Percentiles rank a stretch among this genome's conserved stretches.
phyloP scores from a whole-genome alignment of 23 red algal species.

The Gracilaria vermiculophylla region DNA sequence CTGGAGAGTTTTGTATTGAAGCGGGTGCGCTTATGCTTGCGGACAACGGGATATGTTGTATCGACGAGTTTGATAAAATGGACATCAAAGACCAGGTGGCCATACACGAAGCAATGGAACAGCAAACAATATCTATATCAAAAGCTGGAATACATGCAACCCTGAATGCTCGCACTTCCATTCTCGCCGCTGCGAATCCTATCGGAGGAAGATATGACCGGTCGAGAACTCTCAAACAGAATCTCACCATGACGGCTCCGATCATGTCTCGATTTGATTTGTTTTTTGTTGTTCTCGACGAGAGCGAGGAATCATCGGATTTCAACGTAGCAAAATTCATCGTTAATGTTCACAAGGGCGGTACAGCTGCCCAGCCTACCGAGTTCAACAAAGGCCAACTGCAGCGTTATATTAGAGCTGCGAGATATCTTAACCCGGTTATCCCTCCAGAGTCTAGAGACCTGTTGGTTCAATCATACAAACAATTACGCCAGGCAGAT shows the following conservation, averaged over 20 bases:
- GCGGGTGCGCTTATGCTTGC: conserved; percentile 99
- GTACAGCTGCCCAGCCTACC: conserved; percentile 21
- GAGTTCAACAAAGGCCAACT: conserved; percentile 68
- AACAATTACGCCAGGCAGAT: conserved; percentile 86
- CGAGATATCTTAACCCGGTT: conserved; percentile 83
- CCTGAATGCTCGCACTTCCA: conserved; percentile 93
- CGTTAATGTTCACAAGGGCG: conserved; percentile 74
- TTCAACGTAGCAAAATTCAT: conserved; percentile 91
- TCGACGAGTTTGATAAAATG: conserved; percentile 99
- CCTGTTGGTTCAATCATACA: conserved; percentile 93
- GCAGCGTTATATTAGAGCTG: conserved; percentile 86
- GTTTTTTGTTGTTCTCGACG: conserved; percentile 99
- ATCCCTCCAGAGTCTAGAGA: conserved; percentile 70
- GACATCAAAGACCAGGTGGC: conserved; percentile 96
- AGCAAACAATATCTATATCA: conserved; percentile 98
- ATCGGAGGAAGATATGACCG: conserved; percentile 95
- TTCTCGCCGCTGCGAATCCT: conserved; percentile 97
- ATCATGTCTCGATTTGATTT: conserved; percentile 99
- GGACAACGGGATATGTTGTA: conserved; percentile 97
- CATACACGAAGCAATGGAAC: conserved; percentile 99
- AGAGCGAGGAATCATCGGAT: conserved; percentile 89
- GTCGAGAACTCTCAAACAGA: conserved; percentile 84
- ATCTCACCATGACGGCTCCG: conserved; percentile 91
- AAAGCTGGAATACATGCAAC: conserved; percentile 99
- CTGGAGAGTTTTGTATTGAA: conserved; percentile 98